Percentiles rank a stretch among this genome's conserved stretches.
Evolutionary conservation across 495 filamentous ascomycete genomes (phyloP).

Genomic region (Hypoxylon fuscum): DNA sequence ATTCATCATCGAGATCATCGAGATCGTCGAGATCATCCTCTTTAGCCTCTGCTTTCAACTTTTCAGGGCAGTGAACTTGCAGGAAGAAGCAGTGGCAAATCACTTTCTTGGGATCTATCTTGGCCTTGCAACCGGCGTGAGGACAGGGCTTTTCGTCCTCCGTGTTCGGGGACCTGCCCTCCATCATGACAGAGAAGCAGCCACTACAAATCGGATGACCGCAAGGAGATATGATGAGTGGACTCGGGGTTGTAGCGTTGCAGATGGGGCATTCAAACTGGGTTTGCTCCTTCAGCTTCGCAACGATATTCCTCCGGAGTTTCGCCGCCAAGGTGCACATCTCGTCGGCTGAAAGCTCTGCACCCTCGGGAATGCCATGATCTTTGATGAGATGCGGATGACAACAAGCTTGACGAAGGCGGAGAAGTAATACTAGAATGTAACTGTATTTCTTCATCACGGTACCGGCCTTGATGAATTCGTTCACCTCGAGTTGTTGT

Average conservation of each 20-base stretch:
- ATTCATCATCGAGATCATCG: constrained; percentile 42
- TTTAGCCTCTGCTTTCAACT: constrained; percentile 34
- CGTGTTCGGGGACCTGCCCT: constrained; percentile 68
- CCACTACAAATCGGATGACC: constrained; percentile 84
- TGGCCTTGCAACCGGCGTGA: constrained; percentile 66
- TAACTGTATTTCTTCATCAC: constrained; percentile 83
- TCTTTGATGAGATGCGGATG: constrained; percentile 92
- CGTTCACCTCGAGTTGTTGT: constrained; percentile 78
- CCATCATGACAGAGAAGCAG: constrained; percentile 78
- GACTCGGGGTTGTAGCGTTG: constrained; percentile 76
- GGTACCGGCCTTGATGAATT: constrained; percentile 74
- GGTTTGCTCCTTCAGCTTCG: constrained; percentile 69
- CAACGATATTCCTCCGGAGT: constrained; percentile 68
- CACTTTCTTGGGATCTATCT: constrained; percentile 69
- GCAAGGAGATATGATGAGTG: constrained; percentile 84
- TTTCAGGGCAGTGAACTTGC: constrained; percentile 72
- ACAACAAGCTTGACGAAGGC: constrained; percentile 90
- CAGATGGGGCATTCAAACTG: constrained; percentile 79
- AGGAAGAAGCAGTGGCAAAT: constrained; percentile 80
- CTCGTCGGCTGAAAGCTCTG: constrained; percentile 57
- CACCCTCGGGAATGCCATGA: constrained; percentile 65
- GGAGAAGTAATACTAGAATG: constrained; percentile 84
- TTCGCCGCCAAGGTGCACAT: constrained; percentile 72
- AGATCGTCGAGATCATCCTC: constrained; percentile 42
- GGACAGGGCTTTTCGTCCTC: constrained; percentile 73